phyloP scores from a whole-genome alignment of 352 stramenopile genomes.

The Globisporangium nodosum region DNA sequence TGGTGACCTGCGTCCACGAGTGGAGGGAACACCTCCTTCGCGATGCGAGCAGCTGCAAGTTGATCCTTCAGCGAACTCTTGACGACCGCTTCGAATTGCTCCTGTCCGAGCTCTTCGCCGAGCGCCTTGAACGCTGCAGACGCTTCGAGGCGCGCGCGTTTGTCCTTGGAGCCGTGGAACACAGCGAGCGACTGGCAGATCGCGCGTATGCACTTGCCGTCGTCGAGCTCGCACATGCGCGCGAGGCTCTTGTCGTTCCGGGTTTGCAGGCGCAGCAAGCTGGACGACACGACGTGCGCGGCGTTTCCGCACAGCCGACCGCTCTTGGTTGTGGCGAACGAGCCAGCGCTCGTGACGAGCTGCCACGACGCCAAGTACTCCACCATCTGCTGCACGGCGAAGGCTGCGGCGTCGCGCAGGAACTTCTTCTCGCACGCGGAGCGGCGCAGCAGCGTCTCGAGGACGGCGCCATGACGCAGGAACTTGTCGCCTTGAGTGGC shows the following conservation, averaged over 20 bases:
- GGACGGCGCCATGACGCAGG: slow-evolving; percentile 19
- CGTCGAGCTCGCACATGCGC: not conserved
- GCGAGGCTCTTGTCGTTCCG: slow-evolving; percentile 8
- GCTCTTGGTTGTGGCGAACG: slow-evolving; percentile 57
- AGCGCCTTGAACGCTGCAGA: slow-evolving; percentile 34
- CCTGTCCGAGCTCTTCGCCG: slow-evolving; percentile 26
- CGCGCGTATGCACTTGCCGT: slow-evolving; percentile 2
- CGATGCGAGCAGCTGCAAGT: slow-evolving; percentile 24
- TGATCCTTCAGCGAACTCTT: slow-evolving; percentile 23
- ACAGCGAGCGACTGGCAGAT: slow-evolving; percentile 35
- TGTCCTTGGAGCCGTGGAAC: slow-evolving; percentile 48
- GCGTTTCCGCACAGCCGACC: slow-evolving; percentile 45
- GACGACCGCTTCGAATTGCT: slow-evolving; percentile 26
- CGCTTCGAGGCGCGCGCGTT: slow-evolving; percentile 32
- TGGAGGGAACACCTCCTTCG: slow-evolving; percentile 32
- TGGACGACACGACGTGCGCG: slow-evolving; percentile 33
- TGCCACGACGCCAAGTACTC: slow-evolving; percentile 29
- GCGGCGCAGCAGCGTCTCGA: slow-evolving; percentile 59
- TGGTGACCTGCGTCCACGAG: not conserved
- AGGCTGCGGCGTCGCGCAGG: slow-evolving; percentile 46
- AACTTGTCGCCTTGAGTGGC: slow-evolving; percentile 14
- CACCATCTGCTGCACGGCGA: slow-evolving; percentile 34
- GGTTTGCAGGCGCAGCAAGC: slow-evolving; percentile 20
- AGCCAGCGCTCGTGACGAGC: slow-evolving; percentile 30
- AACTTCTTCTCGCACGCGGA: slow-evolving; percentile 71